Base-by-base conservation (phyloP, 495 filamentous ascomycete genomes). In the Aspergillus conjunctus region DNA sequence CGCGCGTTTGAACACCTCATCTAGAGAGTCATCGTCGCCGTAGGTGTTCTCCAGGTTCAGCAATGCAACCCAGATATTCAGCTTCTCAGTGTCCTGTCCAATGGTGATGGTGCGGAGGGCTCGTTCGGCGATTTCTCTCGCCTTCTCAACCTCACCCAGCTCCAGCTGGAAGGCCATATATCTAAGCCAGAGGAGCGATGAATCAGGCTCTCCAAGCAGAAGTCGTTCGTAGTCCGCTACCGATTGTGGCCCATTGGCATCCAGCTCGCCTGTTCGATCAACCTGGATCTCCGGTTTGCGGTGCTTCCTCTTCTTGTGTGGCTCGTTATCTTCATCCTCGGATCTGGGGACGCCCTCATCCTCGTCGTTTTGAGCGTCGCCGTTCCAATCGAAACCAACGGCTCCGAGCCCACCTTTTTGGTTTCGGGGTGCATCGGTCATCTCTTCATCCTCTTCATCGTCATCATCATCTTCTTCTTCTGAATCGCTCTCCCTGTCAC, bases 111-210 rank as follows among this genome's bases (percentile, higher is more conserved):
- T 93, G 64, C 88, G 86, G 56, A 97, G 80, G 12, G 94, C 94
- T 59, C 94, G 88, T 73, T 96, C 89, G 22, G 91, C 92, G 62
- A 96, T 87, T 56, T 92, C 86, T 51, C 94, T 85, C 8, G 94
- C 92, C 71, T 89, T 92, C 41, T 85, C 84, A 30, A 93, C 76
- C 68, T 98, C 94, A 72, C 89, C 90, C 54, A 96, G 80, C 71
- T 96, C 88, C 68, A 97, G 85, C 74, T 98, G 91, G 79, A 96
- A 96, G 20, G 93, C 92, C 89, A 98, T 96, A 77, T 97, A 98
- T 62, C 88, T 83, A 52, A 96, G 88, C 94, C 94, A 98, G 22
- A 98, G 80, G 48, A 87, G 75, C 1, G 94, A 95, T 8, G 88
- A 90, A 69, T 98, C 89, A 1, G 94, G 92, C 68, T 96, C 90